Conservation (phyloP, 768 basidiomycete species). For the Boletus bicolor region DNA sequence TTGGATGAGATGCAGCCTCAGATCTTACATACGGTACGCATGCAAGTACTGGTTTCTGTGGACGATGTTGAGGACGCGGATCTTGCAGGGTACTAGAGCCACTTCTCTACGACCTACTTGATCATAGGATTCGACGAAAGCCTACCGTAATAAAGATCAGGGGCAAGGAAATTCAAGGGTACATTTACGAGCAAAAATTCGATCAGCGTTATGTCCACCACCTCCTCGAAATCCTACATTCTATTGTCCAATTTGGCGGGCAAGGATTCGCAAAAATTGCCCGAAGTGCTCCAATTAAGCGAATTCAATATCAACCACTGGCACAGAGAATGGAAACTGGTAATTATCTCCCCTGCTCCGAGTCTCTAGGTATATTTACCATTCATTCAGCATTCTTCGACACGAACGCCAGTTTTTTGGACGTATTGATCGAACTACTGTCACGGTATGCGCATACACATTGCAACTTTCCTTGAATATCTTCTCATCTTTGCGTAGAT, state of each 20-base stretch:
- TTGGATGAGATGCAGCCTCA: conserved; percentile 95
- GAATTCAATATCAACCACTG: conserved; percentile 63
- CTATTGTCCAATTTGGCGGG: conserved; percentile 82
- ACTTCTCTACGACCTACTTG: conserved; percentile 71
- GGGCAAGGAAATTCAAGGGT: conserved; percentile 65
- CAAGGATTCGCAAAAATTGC: conserved; percentile 82
- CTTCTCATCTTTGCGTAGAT: conserved; percentile 40
- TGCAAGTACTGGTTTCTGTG: not conserved
- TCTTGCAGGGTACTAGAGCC: conserved; percentile 83
- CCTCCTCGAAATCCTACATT: conserved; percentile 72
- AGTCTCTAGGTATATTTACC: conserved; percentile 6
- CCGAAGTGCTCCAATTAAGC: conserved; percentile 57
- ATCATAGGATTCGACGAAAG: conserved; percentile 59
- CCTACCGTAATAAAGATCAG: conserved; percentile 49
- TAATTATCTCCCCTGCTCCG: conserved; percentile 30
- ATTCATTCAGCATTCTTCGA: conserved; percentile 34
- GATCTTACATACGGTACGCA: conserved; percentile 80
- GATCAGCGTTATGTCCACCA: conserved; percentile 74
- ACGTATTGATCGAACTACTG: conserved; percentile 69
- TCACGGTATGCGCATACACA: conserved; percentile 64
- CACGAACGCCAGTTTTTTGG: conserved; percentile 68
- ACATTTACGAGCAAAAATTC: conserved; percentile 67
- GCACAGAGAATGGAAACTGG: conserved; percentile 58
- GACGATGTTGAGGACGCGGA: not conserved
- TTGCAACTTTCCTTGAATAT: not conserved